Conservation (phyloP, 1,284 basidiomycete genomes). For the Pseudozyma flocculosa region DNA sequence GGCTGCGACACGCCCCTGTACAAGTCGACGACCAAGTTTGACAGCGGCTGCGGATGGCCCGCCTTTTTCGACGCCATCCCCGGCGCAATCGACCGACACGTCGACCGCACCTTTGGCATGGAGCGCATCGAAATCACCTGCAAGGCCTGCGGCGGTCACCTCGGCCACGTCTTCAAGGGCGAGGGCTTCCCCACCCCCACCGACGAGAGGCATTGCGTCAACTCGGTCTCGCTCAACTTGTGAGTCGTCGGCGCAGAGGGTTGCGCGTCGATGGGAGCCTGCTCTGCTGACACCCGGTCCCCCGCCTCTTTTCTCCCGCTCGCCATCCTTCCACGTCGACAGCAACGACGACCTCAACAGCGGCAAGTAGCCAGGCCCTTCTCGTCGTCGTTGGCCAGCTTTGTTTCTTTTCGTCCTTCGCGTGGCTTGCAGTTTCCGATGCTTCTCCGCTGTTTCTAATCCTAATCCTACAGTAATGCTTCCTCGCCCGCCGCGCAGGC, state of each 20-base stretch:
- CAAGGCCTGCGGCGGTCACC: constrained; percentile 76
- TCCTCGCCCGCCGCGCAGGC: too few relatives aligned
- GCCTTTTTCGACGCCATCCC: constrained; percentile 93
- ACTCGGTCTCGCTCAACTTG: constrained; percentile 82
- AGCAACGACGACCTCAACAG: background rate
- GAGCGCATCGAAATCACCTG: constrained; percentile 74
- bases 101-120: constrained; percentile 61
- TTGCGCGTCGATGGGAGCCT: too few relatives aligned
- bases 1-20: constrained; percentile 59
- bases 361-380: background rate
- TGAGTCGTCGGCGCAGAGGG: too few relatives aligned
- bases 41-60: constrained; percentile 94
- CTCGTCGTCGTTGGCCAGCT: background rate
- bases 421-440: too few relatives aligned
- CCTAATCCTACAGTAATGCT: too few relatives aligned
- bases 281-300: too few relatives aligned
- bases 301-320: too few relatives aligned
- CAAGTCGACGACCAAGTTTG: constrained; percentile 81
- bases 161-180: constrained; percentile 90
- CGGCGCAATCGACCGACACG: constrained; percentile 72
- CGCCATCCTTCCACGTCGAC: too few relatives aligned
- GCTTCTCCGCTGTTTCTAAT: too few relatives aligned
- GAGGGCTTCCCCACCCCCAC: constrained; percentile 69
- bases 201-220: constrained; percentile 70
- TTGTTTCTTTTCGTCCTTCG: too few relatives aligned